Base-by-base conservation (phyloP, 2,329 filamentous ascomycete genomes). In the Escovopsis weberi region DNA sequence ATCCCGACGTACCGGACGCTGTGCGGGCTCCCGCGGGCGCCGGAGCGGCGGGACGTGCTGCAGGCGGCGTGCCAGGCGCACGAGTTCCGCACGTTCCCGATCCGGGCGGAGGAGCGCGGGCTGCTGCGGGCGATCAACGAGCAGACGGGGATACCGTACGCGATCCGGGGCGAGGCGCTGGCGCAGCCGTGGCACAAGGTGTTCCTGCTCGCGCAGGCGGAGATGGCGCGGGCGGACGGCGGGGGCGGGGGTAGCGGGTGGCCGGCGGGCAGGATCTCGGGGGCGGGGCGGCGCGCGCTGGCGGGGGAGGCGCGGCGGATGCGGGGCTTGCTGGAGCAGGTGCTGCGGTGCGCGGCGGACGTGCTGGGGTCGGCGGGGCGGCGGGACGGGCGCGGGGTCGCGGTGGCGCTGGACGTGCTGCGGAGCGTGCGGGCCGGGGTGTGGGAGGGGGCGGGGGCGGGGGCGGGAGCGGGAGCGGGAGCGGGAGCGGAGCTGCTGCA, bases 361-460 rank as follows among this genome's bases (percentile, higher is more conserved):
- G 52, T 67, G 2, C 51, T 61, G 15, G 65, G 64, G 1, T 45
- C 55, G 9, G 53, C 23, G 23, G 23, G 23, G 23, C 23, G 57
- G 9, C 39, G 45, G 1, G 86, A 96, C 56, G 80, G 84, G 0
- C 59, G 77, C 4, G 73, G 81, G 2, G 70, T 78, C 2, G 73
- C 73, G 26, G 78, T 79, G 47, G 82, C 82, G 6, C 69, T 96
- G 2, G 82, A 89, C 53, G 70, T 96, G 6, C 73, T 82, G 39
- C 73, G 89, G 44, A 86, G 85, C 49, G 64, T 96, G 41, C 73
- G 76, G 19, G 83, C 87, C 2, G 75, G 73, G 1, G 68, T 70
- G 1, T 94, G 88, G 91, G 91, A 98, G 53, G 78, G 82, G 15
- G 15, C 15, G 15, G 15, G 15, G 15, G 32, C 83, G 15, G 15